Evolutionary conservation across 2,329 filamentous ascomycete species (phyloP).

Genomic region (Fusarium euwallaceae): DNA sequence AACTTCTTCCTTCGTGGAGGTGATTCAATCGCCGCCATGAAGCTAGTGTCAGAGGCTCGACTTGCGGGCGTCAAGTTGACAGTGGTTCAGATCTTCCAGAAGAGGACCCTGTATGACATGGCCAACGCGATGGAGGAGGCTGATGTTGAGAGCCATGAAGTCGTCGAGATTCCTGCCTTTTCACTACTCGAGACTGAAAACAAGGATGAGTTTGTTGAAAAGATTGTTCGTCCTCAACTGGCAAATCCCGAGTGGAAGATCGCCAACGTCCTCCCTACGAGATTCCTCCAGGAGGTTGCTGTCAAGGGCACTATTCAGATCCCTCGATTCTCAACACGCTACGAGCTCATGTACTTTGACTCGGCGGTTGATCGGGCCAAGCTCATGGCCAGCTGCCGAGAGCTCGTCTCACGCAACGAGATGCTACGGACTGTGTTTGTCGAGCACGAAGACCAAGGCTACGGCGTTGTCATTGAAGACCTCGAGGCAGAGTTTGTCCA

Average conservation of each 20-base stretch:
- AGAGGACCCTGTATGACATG: not conserved
- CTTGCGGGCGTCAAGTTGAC: not conserved
- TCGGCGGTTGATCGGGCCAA: constrained; percentile 61
- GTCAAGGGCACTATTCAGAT: constrained; percentile 47
- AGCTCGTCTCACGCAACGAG: constrained; percentile 71
- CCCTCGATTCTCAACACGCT: constrained; percentile 73
- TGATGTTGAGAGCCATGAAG: not conserved
- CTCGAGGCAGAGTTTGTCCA: not conserved
- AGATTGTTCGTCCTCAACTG: not conserved
- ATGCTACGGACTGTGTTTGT: constrained; percentile 77
- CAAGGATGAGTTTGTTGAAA: not conserved
- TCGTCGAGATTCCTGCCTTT: not conserved
- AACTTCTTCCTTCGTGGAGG: not conserved
- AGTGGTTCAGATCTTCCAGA: not conserved
- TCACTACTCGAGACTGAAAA: not conserved
- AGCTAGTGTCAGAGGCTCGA: not conserved
- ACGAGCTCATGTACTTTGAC: constrained; percentile 74
- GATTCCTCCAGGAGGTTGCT: not conserved
- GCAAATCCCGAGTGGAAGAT: not conserved
- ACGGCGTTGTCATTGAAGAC: constrained; percentile 66
- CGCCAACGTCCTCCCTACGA: not conserved
- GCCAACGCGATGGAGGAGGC: not conserved
- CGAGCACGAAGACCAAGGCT: constrained; percentile 61
- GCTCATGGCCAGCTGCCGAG: constrained; percentile 63
- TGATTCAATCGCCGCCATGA: not conserved